A percentile compares a stretch with the other conserved stretches of the same genome.
These are phyloP conservation scores for Neopestalotiopsis sp. DNA, from an alignment of 2,329 filamentous ascomycete species.

Conservation along the genomic window DNA sequence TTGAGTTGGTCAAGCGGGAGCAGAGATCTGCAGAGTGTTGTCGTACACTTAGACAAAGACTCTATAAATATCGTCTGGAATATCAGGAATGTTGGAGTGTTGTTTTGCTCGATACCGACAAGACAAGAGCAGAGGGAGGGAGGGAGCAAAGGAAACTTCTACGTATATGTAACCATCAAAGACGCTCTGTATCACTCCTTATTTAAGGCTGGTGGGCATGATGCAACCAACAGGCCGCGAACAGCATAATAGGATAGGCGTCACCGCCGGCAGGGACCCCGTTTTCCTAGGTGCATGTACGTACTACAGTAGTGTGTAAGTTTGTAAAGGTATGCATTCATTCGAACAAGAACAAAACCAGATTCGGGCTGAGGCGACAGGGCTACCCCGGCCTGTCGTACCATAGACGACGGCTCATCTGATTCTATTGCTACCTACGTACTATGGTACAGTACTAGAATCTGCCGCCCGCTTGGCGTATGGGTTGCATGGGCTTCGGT, in stretches of 20 bases:
- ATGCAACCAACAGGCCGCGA: slow-evolving; percentile 1
- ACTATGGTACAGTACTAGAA: not conserved
- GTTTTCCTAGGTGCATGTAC: too few species aligned
- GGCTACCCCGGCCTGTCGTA: slow-evolving; percentile 9
- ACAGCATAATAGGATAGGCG: not conserved
- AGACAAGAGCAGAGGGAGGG: not conserved
- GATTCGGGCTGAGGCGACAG: not conserved
- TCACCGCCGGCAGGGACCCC: not conserved
- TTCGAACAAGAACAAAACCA: slow-evolving; percentile 4
- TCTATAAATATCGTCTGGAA: not conserved
- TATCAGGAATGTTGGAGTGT: not conserved
- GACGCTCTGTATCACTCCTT: not conserved
- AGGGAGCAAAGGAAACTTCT: not conserved
- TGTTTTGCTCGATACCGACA: not conserved
- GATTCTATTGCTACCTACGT: not conserved
- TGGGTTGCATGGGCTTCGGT: not conserved
- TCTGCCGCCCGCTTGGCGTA: slow-evolving; percentile 12
- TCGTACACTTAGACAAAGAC: not conserved
- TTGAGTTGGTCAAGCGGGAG: not conserved
- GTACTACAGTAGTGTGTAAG: too few species aligned
- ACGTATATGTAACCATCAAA: not conserved
- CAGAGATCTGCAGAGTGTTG: not conserved
- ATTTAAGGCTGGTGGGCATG: not conserved
- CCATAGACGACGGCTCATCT: not conserved
- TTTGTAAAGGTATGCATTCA: too few species aligned